Evolutionary conservation across 2,329 filamentous ascomycete species (phyloP), one percentile per base, ranked within the genome.

Genomic region (Pezicula radicicola): DNA sequence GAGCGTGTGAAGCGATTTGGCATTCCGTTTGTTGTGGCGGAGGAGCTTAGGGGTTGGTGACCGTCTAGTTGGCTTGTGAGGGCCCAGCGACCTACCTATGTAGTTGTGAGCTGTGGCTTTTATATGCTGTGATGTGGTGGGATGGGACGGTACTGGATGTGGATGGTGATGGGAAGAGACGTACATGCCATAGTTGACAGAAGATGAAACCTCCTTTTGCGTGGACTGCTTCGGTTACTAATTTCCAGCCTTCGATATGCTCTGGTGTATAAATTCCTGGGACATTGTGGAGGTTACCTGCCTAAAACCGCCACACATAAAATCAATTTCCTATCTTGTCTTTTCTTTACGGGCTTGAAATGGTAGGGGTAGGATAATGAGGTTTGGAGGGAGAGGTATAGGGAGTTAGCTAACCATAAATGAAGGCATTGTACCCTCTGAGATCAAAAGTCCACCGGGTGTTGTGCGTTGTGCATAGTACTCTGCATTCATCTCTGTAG

Each of bases 201-300:
- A 74, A 86, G 46, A 87, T 82, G 61, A 73, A 80, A 27, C 74
- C 77, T 6, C 79, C 79, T 59, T 83, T 84, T n/a, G 71, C 72
- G 65, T 89, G 85, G 0, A 88, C 81, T 0, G 77, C 79, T 33
- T 81, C 75, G 2, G 79, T 84, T 40, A 88, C 70, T 13, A 74
- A 68, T 55, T 76, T 80, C 85, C 85, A 89, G 0, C 72, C 78
- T 1, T 72, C 73, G 40, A 85, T 72, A 53, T 87, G 82, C n/a
- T 72, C 74, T 0, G 74, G 67, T 18, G 65, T 78, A 61, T 74
- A 85, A 60, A 85, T 80, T 25, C 81, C 83, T 0, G 85, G 83
- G 2, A 77, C 72, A 55, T 80, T 74, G 39, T 66, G 67, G 57
- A 73, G 76, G 45, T 76, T 73, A 40, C 75, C 75, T 37, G 68